Percentiles rank a stretch among this genome's conserved stretches.
phyloP scores from a whole-genome alignment of 2,329 filamentous ascomycete species.

The Tolypocladium ovalisporum region DNA sequence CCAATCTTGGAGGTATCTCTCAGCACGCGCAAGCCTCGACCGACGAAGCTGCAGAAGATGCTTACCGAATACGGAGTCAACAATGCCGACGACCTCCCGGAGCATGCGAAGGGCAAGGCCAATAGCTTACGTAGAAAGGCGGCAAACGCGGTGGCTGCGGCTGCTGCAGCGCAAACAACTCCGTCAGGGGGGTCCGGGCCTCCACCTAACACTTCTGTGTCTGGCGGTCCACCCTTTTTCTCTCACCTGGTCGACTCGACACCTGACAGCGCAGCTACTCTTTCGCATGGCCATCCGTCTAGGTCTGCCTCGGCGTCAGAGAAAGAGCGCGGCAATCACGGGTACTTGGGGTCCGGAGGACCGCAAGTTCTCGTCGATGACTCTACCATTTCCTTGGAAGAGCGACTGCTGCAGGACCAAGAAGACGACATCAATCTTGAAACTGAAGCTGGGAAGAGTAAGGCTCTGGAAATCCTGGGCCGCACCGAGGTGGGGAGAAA shows the following conservation, averaged over 20 bases:
- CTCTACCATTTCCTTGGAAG: constrained; percentile 33
- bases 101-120: constrained; percentile 69
- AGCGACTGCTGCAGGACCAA: constrained; percentile 36
- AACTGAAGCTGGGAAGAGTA: constrained; percentile 34
- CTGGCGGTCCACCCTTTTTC: constrained; percentile 15
- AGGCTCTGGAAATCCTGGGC: constrained; percentile 40
- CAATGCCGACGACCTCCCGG: constrained; percentile 81
- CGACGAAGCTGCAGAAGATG: constrained; percentile 93
- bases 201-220: constrained; percentile 10
- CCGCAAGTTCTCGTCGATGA: constrained; percentile 30
- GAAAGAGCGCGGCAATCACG: constrained; percentile 22
- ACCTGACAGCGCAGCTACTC: constrained; percentile 6
- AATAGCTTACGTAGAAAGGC: constrained; percentile 64
- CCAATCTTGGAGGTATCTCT: constrained; percentile 78
- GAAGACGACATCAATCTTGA: constrained; percentile 34
- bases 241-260: constrained; percentile 8
- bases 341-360: constrained; percentile 30
- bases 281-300: constrained; percentile 18
- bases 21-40: constrained; percentile 88
- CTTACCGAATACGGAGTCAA: constrained; percentile 81
- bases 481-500: constrained; percentile 39
- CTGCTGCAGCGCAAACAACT: constrained; percentile 17
- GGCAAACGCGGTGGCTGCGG: constrained; percentile 43
- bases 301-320: constrained; percentile 12
- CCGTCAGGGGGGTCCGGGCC: constrained; percentile 9